Percentiles rank a stretch among this genome's conserved stretches.
Conservation (phyloP, 2,329 filamentous ascomycete genomes). For the Phialocephala sp. region DNA sequence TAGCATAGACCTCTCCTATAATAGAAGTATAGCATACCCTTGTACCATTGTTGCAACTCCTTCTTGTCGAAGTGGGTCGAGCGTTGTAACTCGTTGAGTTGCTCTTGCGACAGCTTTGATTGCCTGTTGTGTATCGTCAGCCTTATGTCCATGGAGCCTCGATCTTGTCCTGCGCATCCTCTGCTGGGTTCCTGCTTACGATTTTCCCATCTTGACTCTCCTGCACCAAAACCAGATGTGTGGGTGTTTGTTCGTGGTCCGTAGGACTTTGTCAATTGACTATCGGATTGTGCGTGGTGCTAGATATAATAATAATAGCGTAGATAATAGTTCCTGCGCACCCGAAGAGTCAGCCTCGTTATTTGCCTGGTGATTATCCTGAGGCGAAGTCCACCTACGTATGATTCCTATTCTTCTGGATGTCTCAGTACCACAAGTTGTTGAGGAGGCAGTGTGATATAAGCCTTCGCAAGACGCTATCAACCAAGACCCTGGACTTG, state of each 20-base stretch:
- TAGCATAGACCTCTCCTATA: conserved; percentile 21
- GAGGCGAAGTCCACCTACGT: not conserved
- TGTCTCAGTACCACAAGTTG: not conserved
- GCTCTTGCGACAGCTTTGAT: conserved; percentile 96
- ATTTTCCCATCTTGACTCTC: conserved; percentile 54
- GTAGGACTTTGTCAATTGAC: not conserved
- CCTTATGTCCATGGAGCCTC: not conserved
- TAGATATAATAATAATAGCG: not conserved
- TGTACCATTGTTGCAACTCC: conserved; percentile 99
- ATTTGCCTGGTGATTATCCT: not conserved
- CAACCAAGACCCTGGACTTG: not conserved
- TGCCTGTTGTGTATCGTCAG: conserved; percentile 64
- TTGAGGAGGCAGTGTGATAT: not conserved
- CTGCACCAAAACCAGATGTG: not conserved
- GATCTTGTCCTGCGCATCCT: not conserved
- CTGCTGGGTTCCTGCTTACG: conserved; percentile 45
- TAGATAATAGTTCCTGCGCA: conserved; percentile 1
- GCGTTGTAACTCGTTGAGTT: conserved; percentile 93
- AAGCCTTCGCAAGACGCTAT: not conserved
- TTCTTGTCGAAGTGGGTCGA: conserved; percentile 99
- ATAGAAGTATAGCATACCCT: conserved; percentile 66
- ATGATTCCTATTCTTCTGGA: not conserved
- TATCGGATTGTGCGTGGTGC: not conserved
- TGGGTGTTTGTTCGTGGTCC: not conserved
- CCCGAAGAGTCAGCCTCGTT: not conserved